Base-by-base conservation (phyloP, 768 basidiomycete species). In the Mycena crocata region DNA sequence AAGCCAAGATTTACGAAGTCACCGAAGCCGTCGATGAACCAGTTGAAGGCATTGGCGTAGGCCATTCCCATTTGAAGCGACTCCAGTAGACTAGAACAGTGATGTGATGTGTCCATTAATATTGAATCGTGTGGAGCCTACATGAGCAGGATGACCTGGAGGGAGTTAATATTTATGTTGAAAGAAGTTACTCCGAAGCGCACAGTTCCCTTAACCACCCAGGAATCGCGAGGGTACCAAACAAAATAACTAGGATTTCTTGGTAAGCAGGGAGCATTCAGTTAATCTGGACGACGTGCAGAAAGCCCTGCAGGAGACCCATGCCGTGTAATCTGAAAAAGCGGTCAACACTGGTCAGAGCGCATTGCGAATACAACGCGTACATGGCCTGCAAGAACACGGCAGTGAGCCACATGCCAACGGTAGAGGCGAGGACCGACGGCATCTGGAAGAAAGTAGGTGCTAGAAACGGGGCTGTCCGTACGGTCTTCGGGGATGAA, bases 11-110 rank as follows among this genome's bases (percentile, higher is more conserved):
- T 30, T 26, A 54, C 61, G 21, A n/a, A 62, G 31, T 62, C 28
- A 21, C 61, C 61, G 51, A 62, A 62, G 17, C n/a, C 51, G 40
- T 14, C 46, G 42, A 62, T 46, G 31, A 62, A 62, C 61, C 61
- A 62, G n/a, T 31, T n/a, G 51, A 54, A 62, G 39, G 55, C 23
- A 42, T 62, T 62, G 31, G n/a, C 51, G 30, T 54, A 51, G 13
- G 61, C 23, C 3, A 51, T 51, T 6, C 49, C 49, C 40, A 62
- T 62, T 30, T 62, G 61, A 4, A 62, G 26, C 17, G 21, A 62
- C 28, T 62, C 49, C 15, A 62, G 61, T 30, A 45, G 39, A 45
- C 61, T 62, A 19, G 28, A 26, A 55, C n/a, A n/a, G n/a, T n/a
- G n/a, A n/a, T n/a, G n/a, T n/a, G n/a, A n/a, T n/a, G n/a, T n/a